Conservation (phyloP, 2,329 filamentous ascomycete species). For the Aspergillus bombycis region DNA sequence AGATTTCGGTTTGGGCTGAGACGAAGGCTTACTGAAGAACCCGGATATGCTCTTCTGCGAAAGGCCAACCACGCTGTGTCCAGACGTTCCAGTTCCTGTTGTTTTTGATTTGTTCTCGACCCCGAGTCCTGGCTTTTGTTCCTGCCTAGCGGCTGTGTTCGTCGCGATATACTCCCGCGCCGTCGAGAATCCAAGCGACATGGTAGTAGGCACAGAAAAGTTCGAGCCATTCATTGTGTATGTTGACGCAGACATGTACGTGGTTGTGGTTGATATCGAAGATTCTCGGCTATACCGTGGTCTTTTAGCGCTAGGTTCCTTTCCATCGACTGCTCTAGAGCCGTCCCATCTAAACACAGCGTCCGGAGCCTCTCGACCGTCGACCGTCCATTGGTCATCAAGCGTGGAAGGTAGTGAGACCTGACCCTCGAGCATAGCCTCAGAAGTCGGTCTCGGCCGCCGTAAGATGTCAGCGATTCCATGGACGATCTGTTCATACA, state of each 20-base stretch:
- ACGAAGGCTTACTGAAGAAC: slow-evolving; percentile 49
- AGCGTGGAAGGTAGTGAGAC: slow-evolving; percentile 51
- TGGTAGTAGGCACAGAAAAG: slow-evolving; percentile 41
- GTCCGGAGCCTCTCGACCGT: slow-evolving; percentile 56
- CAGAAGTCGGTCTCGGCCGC: slow-evolving; percentile 61
- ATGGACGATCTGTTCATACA: slow-evolving; percentile 64
- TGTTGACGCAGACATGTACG: slow-evolving; percentile 45
- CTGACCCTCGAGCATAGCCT: slow-evolving; percentile 56
- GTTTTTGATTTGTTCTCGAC: slow-evolving; percentile 33
- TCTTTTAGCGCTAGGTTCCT: slow-evolving; percentile 32
- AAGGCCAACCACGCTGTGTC: slow-evolving; percentile 43
- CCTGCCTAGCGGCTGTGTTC: slow-evolving; percentile 26
- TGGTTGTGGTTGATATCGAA: slow-evolving; percentile 33
- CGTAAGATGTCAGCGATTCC: slow-evolving; percentile 73
- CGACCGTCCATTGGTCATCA: slow-evolving; percentile 70
- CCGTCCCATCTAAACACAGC: slow-evolving; percentile 43
- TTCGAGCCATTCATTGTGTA: slow-evolving; percentile 65
- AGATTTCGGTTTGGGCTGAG: slow-evolving; percentile 20
- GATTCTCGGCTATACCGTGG: slow-evolving; percentile 30
- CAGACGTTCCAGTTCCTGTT: slow-evolving; percentile 29
- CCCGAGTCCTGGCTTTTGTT: slow-evolving; percentile 22
- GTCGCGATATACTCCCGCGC: slow-evolving; percentile 58
- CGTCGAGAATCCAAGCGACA: slow-evolving; percentile 64
- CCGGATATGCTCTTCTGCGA: slow-evolving; percentile 57
- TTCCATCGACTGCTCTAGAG: slow-evolving; percentile 21